Conservation (phyloP, 176 grass and related monocot genomes). For the Musa troglodytarum region DNA sequence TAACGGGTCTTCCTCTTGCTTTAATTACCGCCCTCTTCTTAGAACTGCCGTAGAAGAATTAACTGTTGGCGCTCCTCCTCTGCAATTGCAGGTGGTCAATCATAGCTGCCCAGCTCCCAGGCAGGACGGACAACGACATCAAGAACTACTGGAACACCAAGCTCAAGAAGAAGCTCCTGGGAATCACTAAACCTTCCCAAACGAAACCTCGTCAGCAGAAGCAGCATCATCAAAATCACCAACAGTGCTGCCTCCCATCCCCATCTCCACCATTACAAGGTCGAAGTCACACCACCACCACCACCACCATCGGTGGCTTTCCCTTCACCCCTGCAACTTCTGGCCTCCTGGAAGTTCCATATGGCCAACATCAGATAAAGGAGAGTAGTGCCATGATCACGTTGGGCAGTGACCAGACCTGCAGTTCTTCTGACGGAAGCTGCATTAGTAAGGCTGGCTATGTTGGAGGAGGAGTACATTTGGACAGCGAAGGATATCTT, state of each 20-base stretch:
- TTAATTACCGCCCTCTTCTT: background rate
- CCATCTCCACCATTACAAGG: conserved; percentile 18
- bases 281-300: conserved; percentile 4
- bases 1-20: background rate
- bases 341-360: conserved; percentile 10
- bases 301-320: background rate
- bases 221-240: background rate
- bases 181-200: background rate
- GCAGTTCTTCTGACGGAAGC: conserved; percentile 42
- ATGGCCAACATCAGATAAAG: conserved; percentile 28
- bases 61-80: background rate
- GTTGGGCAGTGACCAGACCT: conserved; percentile 65
- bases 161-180: conserved; percentile 3
- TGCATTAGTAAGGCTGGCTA: conserved; percentile 29
- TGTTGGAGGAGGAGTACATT: conserved; percentile 26
- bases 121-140: conserved; percentile 88
- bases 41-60: background rate
- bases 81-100: conserved; percentile 69
- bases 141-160: conserved; percentile 12
- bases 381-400: conserved; percentile 50
- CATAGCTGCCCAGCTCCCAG: conserved; percentile 74
- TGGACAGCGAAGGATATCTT: background rate
- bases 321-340: background rate
- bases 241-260: conserved; percentile 10
- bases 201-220: background rate